Base-by-base conservation (phyloP, 306 rosid genomes). In the Lathyrus sativus region DNA sequence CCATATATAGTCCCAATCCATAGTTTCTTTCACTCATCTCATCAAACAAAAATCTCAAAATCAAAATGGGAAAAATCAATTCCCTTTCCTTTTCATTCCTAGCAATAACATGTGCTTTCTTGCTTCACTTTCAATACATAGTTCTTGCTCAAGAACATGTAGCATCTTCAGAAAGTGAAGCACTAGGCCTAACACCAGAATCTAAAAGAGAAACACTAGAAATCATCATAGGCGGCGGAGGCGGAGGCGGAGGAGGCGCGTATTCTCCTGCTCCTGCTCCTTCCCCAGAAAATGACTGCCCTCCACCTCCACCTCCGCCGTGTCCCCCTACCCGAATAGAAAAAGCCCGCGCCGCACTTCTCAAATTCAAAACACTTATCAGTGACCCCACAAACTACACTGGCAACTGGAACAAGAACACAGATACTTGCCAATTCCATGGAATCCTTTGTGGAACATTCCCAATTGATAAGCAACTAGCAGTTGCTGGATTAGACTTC, bases 401-500 rank as follows among this genome's bases (percentile, higher is more conserved):
- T 0, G 0, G 1, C 0, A 43, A 73, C 35, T 92, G 96, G 98
- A 6, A 0, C 0, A 63, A 71, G 0, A 0, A n/a, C 0, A 59
- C 13, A 6, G 0, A 71, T 1, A 28, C 74, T 0, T 89, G 98
- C 70, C 0, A 19, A 0, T 89, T 71, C 87, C 29, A 0, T 0
- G 89, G 96, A 2, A 3, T 86, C 2, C 5, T 2, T 9, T 89
- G 96, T 41, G 86, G 9, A 2, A 0, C 0, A 0, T 48, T 4
- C 19, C 92, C 96, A 2, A 3, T 0, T 2, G 0, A 9, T 0
- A 22, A 2, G 0, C 9, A 46, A 5, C 0, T 0, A 0, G 85
- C 86, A 7, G 82, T 86, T 1, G 33, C 96, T 1, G 98, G 95
- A 26, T 4, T 84, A 0, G 83, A 85, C 76, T 67, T 92, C 26